Conservation (phyloP, 129 eudicot genomes). For the Flaveria brownii region DNA sequence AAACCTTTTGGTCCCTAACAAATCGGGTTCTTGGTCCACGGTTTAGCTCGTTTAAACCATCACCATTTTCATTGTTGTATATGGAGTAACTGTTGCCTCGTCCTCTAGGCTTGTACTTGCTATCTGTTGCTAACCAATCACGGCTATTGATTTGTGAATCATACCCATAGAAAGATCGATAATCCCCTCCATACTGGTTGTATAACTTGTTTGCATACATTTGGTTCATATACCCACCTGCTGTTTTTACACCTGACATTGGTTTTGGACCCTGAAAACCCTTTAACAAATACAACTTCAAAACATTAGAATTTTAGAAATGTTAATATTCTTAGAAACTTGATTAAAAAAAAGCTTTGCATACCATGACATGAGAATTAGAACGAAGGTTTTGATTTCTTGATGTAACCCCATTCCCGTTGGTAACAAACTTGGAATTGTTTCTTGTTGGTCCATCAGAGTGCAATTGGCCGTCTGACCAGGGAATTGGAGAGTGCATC, state of each 20-base stretch:
- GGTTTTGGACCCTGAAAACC: conserved; percentile 56
- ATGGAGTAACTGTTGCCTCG: conserved; percentile 51
- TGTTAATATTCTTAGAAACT: too few species aligned
- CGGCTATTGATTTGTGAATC: conserved; percentile 32
- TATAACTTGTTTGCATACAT: conserved; percentile 56
- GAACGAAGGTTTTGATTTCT: background rate
- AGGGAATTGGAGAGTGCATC: too few species aligned
- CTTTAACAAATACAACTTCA: conserved; percentile 20
- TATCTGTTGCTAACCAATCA: conserved; percentile 13
- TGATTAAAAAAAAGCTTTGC: background rate
- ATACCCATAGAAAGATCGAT: conserved; percentile 54
- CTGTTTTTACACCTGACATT: conserved; percentile 38
- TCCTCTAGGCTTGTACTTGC: conserved; percentile 66
- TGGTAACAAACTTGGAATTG: too few species aligned
- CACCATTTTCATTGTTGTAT: conserved; percentile 55
- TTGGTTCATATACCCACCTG: conserved; percentile 47
- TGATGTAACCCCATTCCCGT: background rate
- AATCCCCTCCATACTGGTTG: conserved; percentile 46
- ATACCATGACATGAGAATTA: background rate
- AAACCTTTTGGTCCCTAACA: conserved; percentile 45
- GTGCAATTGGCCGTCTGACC: background rate
- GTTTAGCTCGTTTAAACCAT: conserved; percentile 77
- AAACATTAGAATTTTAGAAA: background rate
- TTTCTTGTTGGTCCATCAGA: background rate
- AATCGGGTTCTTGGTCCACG: conserved; percentile 69